Percentiles rank a stretch among this genome's conserved stretches.
phyloP scores from a whole-genome alignment of 1,139 yeast species.

The Diutina scorzettiae region DNA sequence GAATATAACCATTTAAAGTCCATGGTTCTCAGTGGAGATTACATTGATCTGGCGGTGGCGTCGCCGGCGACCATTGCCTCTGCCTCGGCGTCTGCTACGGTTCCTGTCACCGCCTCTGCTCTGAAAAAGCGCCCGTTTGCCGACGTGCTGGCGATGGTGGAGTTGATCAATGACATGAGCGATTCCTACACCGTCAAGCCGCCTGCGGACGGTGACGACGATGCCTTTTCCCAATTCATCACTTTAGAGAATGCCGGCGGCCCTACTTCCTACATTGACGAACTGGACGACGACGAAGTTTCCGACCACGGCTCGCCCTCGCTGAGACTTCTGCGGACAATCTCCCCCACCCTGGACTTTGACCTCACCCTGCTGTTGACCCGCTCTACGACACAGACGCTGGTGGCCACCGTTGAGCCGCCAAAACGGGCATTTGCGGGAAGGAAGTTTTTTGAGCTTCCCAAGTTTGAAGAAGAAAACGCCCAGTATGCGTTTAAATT shows the following conservation, averaged over 20 bases:
- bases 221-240: constrained; percentile 13
- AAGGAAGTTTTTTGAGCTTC: neutral
- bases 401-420: constrained; percentile 18
- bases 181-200: constrained; percentile 14
- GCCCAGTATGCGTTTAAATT: constrained; percentile 12
- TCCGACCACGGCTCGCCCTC: constrained; percentile 20
- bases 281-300: constrained; percentile 11
- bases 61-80: neutral
- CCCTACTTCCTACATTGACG: constrained; percentile 6
- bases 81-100: neutral
- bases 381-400: constrained; percentile 27
- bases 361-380: constrained; percentile 32
- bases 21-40: constrained; percentile 3
- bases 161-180: constrained; percentile 18
- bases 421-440: neutral
- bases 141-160: constrained; percentile 13
- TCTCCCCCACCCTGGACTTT: constrained; percentile 18
- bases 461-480: constrained; percentile 8
- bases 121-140: neutral
- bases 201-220: constrained; percentile 10
- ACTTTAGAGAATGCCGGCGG: constrained; percentile 10
- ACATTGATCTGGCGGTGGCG: neutral
- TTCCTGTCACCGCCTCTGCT: neutral
- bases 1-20: neutral
- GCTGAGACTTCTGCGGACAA: constrained; percentile 30